phyloP scores from a whole-genome alignment of 106 monocot species.

The Platanthera guangdongensis region DNA sequence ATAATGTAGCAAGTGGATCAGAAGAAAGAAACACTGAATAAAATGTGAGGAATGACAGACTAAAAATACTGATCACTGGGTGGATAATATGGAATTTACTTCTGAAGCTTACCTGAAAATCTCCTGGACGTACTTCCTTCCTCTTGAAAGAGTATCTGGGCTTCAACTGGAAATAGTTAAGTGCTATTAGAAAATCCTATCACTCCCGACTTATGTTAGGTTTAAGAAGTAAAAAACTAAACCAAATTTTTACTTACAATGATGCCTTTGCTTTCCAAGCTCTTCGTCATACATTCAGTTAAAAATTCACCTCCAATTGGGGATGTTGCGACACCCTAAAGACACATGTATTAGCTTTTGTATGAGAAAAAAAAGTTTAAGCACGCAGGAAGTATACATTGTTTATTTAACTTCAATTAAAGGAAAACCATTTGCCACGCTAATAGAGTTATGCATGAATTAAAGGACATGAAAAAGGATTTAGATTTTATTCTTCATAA shows the following conservation, averaged over 20 bases:
- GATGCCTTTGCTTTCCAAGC: conserved; percentile 80
- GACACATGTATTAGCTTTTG: background rate
- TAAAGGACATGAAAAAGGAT: background rate
- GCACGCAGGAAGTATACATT: background rate
- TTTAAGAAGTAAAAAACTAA: background rate
- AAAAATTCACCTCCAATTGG: conserved; percentile 94
- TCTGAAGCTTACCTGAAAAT: conserved; percentile 60
- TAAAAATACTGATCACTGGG: background rate
- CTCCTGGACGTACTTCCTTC: conserved; percentile 78
- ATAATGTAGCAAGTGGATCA: background rate
- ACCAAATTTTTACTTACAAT: conserved; percentile 37
- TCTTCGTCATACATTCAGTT: conserved; percentile 98
- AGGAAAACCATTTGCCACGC: background rate
- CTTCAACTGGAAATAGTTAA: conserved; percentile 50
- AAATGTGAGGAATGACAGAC: background rate
- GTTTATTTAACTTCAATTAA: background rate
- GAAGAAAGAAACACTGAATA: background rate
- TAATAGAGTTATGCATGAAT: background rate
- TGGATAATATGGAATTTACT: background rate
- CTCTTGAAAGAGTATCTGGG: conserved; percentile 93
- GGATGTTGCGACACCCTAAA: conserved; percentile 71
- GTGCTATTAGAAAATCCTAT: background rate
- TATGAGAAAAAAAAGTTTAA: background rate
- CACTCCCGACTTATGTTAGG: background rate
- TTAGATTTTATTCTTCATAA: background rate